These are phyloP conservation scores for Citrus sinensis DNA, from an alignment of 345 rosid genomes.

Conservation along the genomic window DVS_A1.0 CM039164.1:2329501-2330000, in stretches of 20 bases:
- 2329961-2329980: no score
- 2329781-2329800: background rate
- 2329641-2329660: slow-evolving; percentile 24
- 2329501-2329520: slow-evolving; percentile 41
- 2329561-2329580: slow-evolving; percentile 29
- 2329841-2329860: background rate
- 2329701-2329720: background rate
- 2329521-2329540: slow-evolving; percentile 87
- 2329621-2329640: slow-evolving; percentile 9
- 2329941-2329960: no score
- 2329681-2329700: slow-evolving; percentile 18
- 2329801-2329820: background rate
- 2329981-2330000: background rate
- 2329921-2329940: background rate
- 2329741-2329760: background rate
- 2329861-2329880: background rate
- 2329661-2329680: slow-evolving; percentile 5
- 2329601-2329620: slow-evolving; percentile 10
- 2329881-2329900: background rate
- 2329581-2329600: background rate
- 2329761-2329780: background rate
- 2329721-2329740: background rate
- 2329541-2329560: slow-evolving; percentile 70
- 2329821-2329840: background rate
- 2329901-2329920: background rate